Evolutionary conservation across 2,329 filamentous ascomycete species (phyloP).

Genomic region (Aspergillus spinulosporus): DNA sequence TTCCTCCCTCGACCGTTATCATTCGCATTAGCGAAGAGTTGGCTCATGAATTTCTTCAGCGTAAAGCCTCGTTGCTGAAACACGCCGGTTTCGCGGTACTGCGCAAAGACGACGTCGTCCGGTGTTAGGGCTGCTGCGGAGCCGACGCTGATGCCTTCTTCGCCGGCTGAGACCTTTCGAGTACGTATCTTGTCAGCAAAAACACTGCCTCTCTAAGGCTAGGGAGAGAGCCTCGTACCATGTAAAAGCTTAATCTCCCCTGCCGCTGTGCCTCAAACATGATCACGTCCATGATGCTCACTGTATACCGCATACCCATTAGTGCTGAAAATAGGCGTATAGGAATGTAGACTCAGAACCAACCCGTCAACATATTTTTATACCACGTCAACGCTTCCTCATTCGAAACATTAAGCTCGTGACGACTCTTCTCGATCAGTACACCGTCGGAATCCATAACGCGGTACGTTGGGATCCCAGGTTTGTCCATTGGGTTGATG

Average conservation of each 20-base stretch:
- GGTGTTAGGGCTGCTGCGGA: constrained; percentile 78
- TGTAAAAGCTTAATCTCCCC: constrained; percentile 93
- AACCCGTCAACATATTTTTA: constrained; percentile 63
- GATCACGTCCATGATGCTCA: constrained; percentile 88
- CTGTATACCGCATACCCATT: constrained; percentile 30
- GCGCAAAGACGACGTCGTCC: constrained; percentile 88
- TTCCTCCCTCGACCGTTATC: constrained; percentile 82
- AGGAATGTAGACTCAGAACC: constrained; percentile 16
- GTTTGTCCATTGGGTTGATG: constrained; percentile 68
- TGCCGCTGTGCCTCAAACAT: constrained; percentile 98
- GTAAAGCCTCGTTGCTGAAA: constrained; percentile 87
- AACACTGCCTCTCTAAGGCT: neutral
- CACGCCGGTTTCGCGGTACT: constrained; percentile 91
- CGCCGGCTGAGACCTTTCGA: constrained; percentile 74
- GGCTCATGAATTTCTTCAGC: constrained; percentile 88
- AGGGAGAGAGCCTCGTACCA: constrained; percentile 57
- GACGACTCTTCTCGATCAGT: constrained; percentile 72
- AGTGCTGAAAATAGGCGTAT: too few species aligned
- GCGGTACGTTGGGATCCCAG: constrained; percentile 85
- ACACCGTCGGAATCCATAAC: constrained; percentile 85
- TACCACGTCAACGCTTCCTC: constrained; percentile 63
- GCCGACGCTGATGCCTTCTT: constrained; percentile 91
- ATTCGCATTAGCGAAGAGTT: constrained; percentile 83
- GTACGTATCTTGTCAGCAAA: neutral
- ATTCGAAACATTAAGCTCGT: constrained; percentile 64